These are phyloP conservation scores for Citrullus mucosospermus DNA, from an alignment of 306 rosid genomes.

Conservation along the genomic window DNA sequence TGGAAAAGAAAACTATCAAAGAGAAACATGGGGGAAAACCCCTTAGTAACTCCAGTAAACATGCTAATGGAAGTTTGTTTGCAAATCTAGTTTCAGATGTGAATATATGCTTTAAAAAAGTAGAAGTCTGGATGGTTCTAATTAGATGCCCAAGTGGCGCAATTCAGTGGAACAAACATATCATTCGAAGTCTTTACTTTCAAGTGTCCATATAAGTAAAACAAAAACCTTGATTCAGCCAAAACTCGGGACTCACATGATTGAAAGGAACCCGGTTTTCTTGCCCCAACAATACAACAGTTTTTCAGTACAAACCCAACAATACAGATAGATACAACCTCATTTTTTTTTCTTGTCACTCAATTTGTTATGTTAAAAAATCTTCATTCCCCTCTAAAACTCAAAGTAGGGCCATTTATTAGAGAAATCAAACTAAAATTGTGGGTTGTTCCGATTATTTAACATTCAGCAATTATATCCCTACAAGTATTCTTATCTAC, in stretches of 20 bases:
- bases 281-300: not conserved
- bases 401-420: not conserved
- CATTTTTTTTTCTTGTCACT: not conserved
- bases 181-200: not conserved
- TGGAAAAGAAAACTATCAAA: not conserved
- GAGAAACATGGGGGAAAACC: not conserved
- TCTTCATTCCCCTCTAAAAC: not conserved
- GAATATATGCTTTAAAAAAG: not conserved
- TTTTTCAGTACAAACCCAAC: not conserved
- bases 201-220: not conserved
- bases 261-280: not conserved
- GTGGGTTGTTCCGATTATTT: not conserved
- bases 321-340: not conserved
- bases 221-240: not conserved
- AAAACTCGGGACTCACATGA: not conserved
- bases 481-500: not conserved
- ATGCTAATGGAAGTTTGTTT: not conserved
- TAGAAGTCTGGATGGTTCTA: not conserved
- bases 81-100: not conserved
- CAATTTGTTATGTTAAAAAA: not conserved
- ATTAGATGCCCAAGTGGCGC: not conserved
- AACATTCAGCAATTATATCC: not conserved
- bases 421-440: not conserved
- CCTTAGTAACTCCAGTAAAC: not conserved
- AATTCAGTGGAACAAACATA: not conserved